These are phyloP conservation scores for Mitragyna speciosa DNA, from an alignment of 257 asterid species.

Conservation along the genomic window DNA sequence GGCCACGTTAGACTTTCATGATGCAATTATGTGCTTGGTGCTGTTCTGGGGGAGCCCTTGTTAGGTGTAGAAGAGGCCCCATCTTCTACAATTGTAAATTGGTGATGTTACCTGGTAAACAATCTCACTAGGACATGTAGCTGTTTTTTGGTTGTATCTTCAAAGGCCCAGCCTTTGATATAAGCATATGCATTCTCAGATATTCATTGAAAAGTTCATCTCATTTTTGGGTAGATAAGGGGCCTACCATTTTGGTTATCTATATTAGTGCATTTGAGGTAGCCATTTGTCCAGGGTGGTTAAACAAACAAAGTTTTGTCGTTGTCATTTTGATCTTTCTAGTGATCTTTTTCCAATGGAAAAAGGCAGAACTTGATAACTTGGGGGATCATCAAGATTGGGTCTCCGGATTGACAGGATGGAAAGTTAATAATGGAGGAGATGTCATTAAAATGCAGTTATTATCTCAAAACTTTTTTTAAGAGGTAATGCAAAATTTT, in stretches of 20 bases:
- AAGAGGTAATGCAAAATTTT: too few relatives aligned
- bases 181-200: slow-evolving; percentile 1
- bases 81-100: not conserved
- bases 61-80: slow-evolving; percentile 9
- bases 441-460: not conserved
- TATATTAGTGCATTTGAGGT: not conserved
- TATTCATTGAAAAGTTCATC: not conserved
- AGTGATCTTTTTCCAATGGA: slow-evolving; percentile 10
- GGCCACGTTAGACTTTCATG: slow-evolving; percentile 16
- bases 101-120: slow-evolving; percentile 7
- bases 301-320: slow-evolving; percentile 19
- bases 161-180: slow-evolving; percentile 25
- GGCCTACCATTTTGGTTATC: slow-evolving; percentile 7
- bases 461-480: not conserved
- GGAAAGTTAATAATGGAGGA: not conserved
- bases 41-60: not conserved
- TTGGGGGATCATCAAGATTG: not conserved
- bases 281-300: slow-evolving; percentile 8
- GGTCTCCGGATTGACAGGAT: not conserved
- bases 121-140: slow-evolving; percentile 23
- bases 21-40: slow-evolving; percentile 26
- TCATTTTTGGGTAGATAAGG: not conserved
- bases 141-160: slow-evolving; percentile 30
- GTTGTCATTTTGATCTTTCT: slow-evolving; percentile 10
- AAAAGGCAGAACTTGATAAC: slow-evolving; percentile 8